Conservation (phyloP, 1,139 yeast species). For the Barnettozyma hawaiiensis region DNA sequence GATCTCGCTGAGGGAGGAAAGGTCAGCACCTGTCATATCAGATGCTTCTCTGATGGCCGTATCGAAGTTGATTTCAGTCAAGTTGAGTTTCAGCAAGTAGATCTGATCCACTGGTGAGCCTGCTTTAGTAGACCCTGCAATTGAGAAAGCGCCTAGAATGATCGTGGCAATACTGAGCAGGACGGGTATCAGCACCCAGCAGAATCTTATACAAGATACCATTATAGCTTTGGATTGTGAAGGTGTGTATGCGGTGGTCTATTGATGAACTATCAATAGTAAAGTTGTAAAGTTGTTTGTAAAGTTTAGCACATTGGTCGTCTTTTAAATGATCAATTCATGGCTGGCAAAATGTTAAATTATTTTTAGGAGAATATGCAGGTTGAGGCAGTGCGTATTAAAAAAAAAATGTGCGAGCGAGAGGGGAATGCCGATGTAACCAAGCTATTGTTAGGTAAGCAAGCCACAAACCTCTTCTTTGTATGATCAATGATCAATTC, state of each 20-base stretch:
- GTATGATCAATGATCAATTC: too few relatives aligned
- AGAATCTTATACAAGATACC: constrained; percentile 24
- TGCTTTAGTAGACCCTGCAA: constrained; percentile 36
- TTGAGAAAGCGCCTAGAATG: constrained; percentile 35
- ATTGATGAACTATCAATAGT: too few relatives aligned
- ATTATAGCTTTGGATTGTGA: constrained; percentile 10
- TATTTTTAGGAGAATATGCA: too few relatives aligned
- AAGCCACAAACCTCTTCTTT: too few relatives aligned
- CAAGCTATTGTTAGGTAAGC: too few relatives aligned
- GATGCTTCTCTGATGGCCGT: constrained; percentile 7
- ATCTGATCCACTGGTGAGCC: constrained; percentile 33
- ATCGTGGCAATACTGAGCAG: constrained; percentile 35
- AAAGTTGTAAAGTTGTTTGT: too few relatives aligned
- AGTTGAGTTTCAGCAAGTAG: constrained; percentile 38
- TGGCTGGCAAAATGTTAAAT: too few relatives aligned
- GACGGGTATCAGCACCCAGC: constrained; percentile 35
- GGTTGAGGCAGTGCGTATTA: too few relatives aligned
- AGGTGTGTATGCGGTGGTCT: neutral
- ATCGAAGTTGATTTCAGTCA: constrained; percentile 27
- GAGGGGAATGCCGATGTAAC: too few relatives aligned
- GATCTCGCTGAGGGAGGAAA: neutral
- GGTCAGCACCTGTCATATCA: constrained; percentile 18
- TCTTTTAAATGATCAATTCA: too few relatives aligned
- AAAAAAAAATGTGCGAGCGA: too few relatives aligned
- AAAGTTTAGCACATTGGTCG: too few relatives aligned